Conservation (phyloP, 805 yeast genomes). For the Candida ortonii region DNA sequence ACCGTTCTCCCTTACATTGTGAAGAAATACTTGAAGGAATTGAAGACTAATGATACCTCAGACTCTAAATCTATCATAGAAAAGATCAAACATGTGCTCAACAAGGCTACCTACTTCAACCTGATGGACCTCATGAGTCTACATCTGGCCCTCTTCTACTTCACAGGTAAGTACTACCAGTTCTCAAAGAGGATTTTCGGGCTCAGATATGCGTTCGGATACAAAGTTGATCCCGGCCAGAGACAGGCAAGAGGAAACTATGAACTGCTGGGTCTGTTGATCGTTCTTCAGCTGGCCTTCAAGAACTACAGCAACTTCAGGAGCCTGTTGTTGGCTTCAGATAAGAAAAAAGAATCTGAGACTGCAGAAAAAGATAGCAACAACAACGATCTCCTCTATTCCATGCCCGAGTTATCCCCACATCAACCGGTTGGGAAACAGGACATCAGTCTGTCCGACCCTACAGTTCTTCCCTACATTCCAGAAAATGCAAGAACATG, state of each 20-base stretch:
- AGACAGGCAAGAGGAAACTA: conserved; percentile 55
- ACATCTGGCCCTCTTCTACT: conserved; percentile 80
- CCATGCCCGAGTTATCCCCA: conserved; percentile 16
- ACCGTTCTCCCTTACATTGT: conserved; percentile 61
- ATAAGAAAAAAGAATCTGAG: conserved; percentile 1
- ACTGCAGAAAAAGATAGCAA: conserved; percentile 5
- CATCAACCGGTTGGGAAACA: conserved; percentile 8
- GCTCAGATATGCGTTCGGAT: conserved; percentile 73
- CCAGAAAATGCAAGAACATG: conserved; percentile 72
- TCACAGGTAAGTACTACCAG: conserved; percentile 78
- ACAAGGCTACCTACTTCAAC: conserved; percentile 40
- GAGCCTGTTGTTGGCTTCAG: conserved; percentile 10
- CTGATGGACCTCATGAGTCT: conserved; percentile 57
- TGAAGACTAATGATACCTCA: conserved; percentile 17
- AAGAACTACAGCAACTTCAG: conserved; percentile 38
- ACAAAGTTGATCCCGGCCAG: conserved; percentile 44
- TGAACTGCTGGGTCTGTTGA: conserved; percentile 66
- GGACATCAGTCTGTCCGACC: conserved; percentile 56
- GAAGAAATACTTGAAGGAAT: conserved; percentile 24
- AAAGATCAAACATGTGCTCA: conserved; percentile 14
- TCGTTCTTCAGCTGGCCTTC: conserved; percentile 50
- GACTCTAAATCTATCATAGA: conserved; percentile 12
- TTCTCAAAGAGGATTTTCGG: conserved; percentile 76
- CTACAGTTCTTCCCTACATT: conserved; percentile 58
- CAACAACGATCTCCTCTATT: conserved; percentile 16